Evolutionary conservation across 2,329 filamentous ascomycete genomes (phyloP).

Genomic region (Pseudopyricularia javanii): DNA sequence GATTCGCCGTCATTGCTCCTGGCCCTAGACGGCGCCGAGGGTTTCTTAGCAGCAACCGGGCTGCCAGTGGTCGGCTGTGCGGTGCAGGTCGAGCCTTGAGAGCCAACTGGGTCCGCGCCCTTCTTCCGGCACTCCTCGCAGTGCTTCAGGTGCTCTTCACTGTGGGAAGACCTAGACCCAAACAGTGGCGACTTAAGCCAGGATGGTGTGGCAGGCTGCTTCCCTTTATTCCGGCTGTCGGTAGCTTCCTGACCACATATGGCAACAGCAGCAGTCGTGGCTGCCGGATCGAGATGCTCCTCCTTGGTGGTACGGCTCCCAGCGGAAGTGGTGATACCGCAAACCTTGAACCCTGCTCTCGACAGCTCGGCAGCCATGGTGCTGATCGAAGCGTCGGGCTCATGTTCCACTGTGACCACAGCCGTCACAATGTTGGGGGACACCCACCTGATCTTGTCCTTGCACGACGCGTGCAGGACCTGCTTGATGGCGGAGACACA

Average conservation of each 20-base stretch:
- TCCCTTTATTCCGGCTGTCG: background rate
- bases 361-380: slow-evolving; percentile 33
- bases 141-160: slow-evolving; percentile 25
- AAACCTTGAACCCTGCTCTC: slow-evolving; percentile 46
- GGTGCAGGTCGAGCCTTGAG: background rate
- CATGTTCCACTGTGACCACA: slow-evolving; percentile 49
- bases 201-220: background rate
- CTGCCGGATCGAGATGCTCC: slow-evolving; percentile 8
- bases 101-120: background rate
- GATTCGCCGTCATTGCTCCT: background rate
- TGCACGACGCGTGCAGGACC: slow-evolving; percentile 35
- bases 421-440: slow-evolving; percentile 62
- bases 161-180: background rate
- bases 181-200: background rate
- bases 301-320: slow-evolving; percentile 11
- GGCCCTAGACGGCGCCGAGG: background rate
- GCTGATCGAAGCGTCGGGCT: slow-evolving; percentile 29
- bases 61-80: background rate
- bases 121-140: slow-evolving; percentile 26
- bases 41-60: background rate
- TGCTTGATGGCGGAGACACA: slow-evolving; percentile 56
- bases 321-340: slow-evolving; percentile 27
- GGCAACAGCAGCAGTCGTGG: background rate
- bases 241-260: background rate
- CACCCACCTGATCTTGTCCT: slow-evolving; percentile 39